Evolutionary conservation across 2,329 filamentous ascomycete species (phyloP).

Genomic region (Sarocladiaceae sp.): DNA sequence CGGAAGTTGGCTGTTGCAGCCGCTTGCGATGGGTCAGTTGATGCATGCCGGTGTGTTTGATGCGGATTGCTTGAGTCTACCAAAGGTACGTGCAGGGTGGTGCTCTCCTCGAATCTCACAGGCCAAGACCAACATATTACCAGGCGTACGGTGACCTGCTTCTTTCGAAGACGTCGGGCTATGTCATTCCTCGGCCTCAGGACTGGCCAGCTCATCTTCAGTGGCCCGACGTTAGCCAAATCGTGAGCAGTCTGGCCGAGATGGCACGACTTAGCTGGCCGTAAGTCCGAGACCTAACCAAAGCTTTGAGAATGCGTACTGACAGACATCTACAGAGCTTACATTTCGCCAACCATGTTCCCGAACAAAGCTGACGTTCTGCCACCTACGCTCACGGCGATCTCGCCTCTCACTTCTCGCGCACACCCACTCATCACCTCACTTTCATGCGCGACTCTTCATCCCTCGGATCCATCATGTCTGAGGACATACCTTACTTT

Average conservation of each 20-base stretch:
- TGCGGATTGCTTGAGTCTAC: constrained; percentile 58
- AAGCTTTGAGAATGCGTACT: constrained; percentile 10
- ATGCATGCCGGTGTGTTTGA: constrained; percentile 75
- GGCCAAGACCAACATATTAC: constrained; percentile 12
- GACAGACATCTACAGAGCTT: constrained; percentile 50
- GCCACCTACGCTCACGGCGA: constrained; percentile 58
- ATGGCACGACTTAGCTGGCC: constrained; percentile 85
- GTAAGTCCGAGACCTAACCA: constrained; percentile 45
- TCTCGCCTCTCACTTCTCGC: constrained; percentile 74
- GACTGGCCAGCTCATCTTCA: constrained; percentile 60
- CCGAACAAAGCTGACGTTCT: constrained; percentile 64
- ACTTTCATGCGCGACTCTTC: constrained; percentile 84
- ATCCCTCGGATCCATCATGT: constrained; percentile 85
- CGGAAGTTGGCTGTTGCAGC: constrained; percentile 79
- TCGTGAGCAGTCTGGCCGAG: constrained; percentile 75
- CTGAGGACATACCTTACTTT: constrained; percentile 82
- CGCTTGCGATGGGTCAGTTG: constrained; percentile 70
- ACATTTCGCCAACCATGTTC: constrained; percentile 82
- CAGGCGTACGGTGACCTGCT: constrained; percentile 41
- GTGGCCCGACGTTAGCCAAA: constrained; percentile 73
- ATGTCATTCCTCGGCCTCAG: constrained; percentile 69
- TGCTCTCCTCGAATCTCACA: neutral
- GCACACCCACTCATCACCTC: constrained; percentile 84
- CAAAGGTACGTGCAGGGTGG: constrained; percentile 48
- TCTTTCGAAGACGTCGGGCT: constrained; percentile 72